These are phyloP conservation scores for Dictyostelium capitatum DNA, from an alignment of 78 protist genomes.

Conservation along the genomic window DNA sequence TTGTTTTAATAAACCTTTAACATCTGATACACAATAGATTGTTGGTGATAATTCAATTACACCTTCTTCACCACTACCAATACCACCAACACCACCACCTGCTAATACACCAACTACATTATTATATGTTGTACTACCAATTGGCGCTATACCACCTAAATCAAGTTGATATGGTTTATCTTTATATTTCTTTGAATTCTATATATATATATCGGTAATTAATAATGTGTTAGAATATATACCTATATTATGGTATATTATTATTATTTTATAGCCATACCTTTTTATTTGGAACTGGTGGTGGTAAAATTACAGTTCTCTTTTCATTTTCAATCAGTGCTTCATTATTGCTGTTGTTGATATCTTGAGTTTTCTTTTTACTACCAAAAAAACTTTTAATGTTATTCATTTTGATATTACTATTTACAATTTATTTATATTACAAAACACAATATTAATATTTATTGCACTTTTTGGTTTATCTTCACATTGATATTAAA, in stretches of 20 bases:
- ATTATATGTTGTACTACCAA: not conserved
- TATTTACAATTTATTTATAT: not conserved
- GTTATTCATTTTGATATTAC: not conserved
- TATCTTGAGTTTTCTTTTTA: not conserved
- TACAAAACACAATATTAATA: not conserved
- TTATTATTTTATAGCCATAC: not conserved
- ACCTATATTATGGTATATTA: not conserved
- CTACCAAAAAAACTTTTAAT: constrained; percentile 2
- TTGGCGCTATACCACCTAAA: not conserved
- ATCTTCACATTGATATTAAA: not conserved
- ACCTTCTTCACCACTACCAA: not conserved
- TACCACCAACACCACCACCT: not conserved
- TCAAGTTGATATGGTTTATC: not conserved
- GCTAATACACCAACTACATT: not conserved
- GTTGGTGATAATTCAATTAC: constrained; percentile 29
- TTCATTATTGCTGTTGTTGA: not conserved
- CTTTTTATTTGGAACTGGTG: constrained; percentile 20
- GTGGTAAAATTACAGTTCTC: constrained; percentile 15
- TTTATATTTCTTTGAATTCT: not conserved
- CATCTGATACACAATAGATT: constrained; percentile 25
- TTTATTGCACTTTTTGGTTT: not conserved
- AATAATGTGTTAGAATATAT: not conserved
- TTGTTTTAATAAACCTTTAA: constrained; percentile 35
- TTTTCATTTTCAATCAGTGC: not conserved
- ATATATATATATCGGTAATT: not conserved